Evolutionary conservation across 345 rosid genomes (phyloP), one percentile per base, ranked within the genome.

Genomic region (Xanthoceras sorbifolium): DNA sequence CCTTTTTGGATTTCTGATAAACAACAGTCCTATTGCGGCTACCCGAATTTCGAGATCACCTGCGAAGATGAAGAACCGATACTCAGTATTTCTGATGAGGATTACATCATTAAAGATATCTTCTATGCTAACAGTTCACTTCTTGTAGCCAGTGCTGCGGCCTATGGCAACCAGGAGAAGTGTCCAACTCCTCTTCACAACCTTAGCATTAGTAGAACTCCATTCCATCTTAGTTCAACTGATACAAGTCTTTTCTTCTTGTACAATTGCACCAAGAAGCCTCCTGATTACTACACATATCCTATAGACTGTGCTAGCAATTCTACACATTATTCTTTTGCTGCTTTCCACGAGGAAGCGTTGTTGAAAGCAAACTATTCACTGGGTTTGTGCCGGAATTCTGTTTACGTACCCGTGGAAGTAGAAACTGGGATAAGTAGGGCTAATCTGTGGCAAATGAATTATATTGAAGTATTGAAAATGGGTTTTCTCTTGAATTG

Each of bases 11-110:
- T 89, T 61, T 31, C 76, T n/a, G 67, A n/a, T 10, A 64, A 67
- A 71, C 93, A 89, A 62, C 64, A 80, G 40, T 36, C 87, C 48
- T 87, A 70, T 2, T 87, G 96, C n/a, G 94, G 94, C 57, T 79
- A 78, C 23, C 93, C 86, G 0, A 74, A 78, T 66, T 89, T 90
- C 15, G 80, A 81, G 63, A 74, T 91, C 74, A 76, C 72, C 36
- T 89, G 96, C 68, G 76, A 80, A 5, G 69, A 75, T 14, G 28
- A 78, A 36, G 31, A 77, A 5, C 90, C 89, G 11, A 50, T 84
- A 28, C 91, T 89, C 26, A 70, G 48, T 9, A 81, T 90, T 78
- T 85, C 90, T 6, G 40, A 80, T 63, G 86, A 84, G 29, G 73
- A 80, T 31, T 91, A 82, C 64, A n/a, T 85, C 79, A 79, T 89